Evolutionary conservation across 129 eudicot genomes (phyloP), one percentile per base, ranked within the genome.

Genomic region (Rutidosis leptorrhynchoides): DNA sequence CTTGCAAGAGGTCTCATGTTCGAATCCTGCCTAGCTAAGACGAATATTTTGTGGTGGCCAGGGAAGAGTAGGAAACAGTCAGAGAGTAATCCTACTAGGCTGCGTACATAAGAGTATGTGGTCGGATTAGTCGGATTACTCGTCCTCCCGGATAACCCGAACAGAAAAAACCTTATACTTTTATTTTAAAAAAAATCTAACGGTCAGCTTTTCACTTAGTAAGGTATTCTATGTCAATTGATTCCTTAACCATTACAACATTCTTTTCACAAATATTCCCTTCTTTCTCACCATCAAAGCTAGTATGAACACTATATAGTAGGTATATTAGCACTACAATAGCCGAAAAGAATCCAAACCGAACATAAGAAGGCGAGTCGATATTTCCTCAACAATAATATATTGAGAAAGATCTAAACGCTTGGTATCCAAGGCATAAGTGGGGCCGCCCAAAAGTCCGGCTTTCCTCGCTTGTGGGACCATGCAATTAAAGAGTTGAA

Each of bases 401-500:
- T 76, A 73, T 91, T 91, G 17, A 91, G 96, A 78, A 85, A 91
- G 27, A 91, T 82, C 14, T 96, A 91, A 14, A 78, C 49, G 14
- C 87, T 83, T 5, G 98, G 98, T 59, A 82, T 79, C 98, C 98
- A 91, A 40, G 98, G 98, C 98, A 91, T 87, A 51, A 91, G 53
- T 0, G 98, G 98, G 59, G 88, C 98, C 29, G 96, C 98, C 98
- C 98, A 91, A 62, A 88, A 87, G 62, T 87, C 86, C 2, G 96
- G 94, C 59, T n/a, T 85, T 82, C 42, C 90, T 77, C 3, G 87
- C 94, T 71, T 91, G 96, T 22, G 96, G 95, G 28, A 88, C 98
- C 82, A 85, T 82, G 76, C 55, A 76, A 37, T 53, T 80, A 73
- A 91, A 91, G 42, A 91, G 22, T 25, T 69, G 83, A 15, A 91